A percentile compares a stretch with the other conserved stretches of the same genome.
phyloP scores from a whole-genome alignment of 2,329 filamentous ascomycete genomes.

The Sclerotinia glacialis region DNA sequence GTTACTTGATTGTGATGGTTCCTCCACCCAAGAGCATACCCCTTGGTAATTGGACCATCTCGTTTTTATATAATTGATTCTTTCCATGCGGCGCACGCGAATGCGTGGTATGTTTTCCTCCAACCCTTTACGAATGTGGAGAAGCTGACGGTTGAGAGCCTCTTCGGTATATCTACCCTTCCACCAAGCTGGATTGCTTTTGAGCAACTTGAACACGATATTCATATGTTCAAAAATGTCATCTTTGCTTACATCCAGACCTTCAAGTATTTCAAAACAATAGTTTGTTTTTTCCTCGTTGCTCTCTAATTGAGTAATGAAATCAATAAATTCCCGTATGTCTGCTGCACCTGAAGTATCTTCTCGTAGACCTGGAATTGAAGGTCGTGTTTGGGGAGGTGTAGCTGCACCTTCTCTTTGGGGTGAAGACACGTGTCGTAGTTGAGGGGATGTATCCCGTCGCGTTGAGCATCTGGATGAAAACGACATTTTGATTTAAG shows the following conservation, averaged over 20 bases:
- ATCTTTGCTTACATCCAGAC: background rate
- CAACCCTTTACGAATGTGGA: background rate
- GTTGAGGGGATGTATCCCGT: background rate
- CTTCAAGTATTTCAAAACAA: background rate
- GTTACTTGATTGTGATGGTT: background rate
- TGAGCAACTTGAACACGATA: background rate
- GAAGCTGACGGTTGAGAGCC: background rate
- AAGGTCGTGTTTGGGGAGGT: background rate
- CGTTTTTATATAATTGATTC: background rate
- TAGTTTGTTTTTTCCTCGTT: background rate
- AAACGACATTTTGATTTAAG: background rate
- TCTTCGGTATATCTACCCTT: background rate
- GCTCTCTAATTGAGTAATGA: background rate
- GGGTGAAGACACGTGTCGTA: background rate
- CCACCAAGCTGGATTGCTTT: constrained; percentile 4
- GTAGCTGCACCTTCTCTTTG: background rate
- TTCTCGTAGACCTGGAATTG: background rate
- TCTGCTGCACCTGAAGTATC: background rate
- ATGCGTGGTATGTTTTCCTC: constrained; percentile 1
- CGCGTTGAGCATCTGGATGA: no score
- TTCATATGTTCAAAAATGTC: constrained; percentile 1
- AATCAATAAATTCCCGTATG: background rate
- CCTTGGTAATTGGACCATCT: background rate
- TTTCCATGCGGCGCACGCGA: background rate
- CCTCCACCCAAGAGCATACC: constrained; percentile 1